Percentiles rank a stretch among this genome's conserved stretches.
phyloP scores from a whole-genome alignment of 2,329 filamentous ascomycete species.

The Colletotrichum sp. region DNA sequence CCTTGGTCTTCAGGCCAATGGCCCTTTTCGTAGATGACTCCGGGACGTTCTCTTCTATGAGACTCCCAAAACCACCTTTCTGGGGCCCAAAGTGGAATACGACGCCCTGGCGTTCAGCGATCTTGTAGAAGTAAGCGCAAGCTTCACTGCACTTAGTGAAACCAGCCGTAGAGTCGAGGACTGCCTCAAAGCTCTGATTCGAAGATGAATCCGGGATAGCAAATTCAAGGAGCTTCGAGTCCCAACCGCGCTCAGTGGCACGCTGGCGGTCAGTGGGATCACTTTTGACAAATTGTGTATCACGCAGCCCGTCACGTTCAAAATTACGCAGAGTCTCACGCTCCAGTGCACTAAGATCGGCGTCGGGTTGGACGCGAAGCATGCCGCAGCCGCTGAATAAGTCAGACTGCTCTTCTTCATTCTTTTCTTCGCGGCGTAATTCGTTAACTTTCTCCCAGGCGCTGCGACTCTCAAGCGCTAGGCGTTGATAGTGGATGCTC shows the following conservation, averaged over 20 bases:
- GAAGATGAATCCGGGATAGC: conserved; percentile 21
- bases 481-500: conserved; percentile 28
- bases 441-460: conserved; percentile 25
- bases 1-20: conserved; percentile 41
- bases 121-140: conserved; percentile 22
- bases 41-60: conserved; percentile 21
- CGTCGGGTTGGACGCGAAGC: conserved; percentile 29
- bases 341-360: conserved; percentile 24
- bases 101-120: conserved; percentile 28
- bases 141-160: conserved; percentile 27
- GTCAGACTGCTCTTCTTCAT: background rate
- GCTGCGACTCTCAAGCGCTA: conserved; percentile 27
- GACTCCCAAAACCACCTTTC: conserved; percentile 26
- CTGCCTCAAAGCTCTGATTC: conserved; percentile 23
- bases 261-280: conserved; percentile 20
- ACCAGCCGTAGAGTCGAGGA: conserved; percentile 27
- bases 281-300: conserved; percentile 28
- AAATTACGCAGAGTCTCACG: conserved; percentile 28
- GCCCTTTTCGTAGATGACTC: conserved; percentile 25
- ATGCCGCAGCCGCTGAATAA: conserved; percentile 28
- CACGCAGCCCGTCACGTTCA: conserved; percentile 26
- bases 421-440: background rate
- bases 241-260: conserved; percentile 24
- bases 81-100: conserved; percentile 29
- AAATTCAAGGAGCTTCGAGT: conserved; percentile 27